A percentile compares a stretch with the other conserved stretches of the same genome.
Evolutionary conservation across 345 rosid genomes (phyloP).

Genomic region (Hypericum androsaemum): DNA sequence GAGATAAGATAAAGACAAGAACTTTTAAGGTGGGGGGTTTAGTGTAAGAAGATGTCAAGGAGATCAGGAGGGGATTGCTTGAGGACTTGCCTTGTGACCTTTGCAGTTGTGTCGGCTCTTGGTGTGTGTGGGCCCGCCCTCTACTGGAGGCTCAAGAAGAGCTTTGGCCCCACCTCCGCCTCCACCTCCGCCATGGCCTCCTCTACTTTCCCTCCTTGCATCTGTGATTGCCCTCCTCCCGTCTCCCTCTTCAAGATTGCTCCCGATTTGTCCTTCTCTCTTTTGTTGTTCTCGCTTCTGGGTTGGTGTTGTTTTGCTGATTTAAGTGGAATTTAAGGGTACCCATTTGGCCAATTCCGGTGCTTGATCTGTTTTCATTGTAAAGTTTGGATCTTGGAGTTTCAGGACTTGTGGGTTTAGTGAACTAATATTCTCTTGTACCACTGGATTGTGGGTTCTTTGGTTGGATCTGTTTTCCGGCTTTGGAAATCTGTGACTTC

Average conservation of each 20-base stretch:
- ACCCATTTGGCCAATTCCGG: constrained; percentile 14
- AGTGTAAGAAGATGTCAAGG: constrained; percentile 48
- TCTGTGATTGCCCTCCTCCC: constrained; percentile 92
- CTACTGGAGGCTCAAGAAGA: constrained; percentile 80
- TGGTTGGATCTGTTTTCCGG: too few relatives aligned
- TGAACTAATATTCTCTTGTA: not conserved
- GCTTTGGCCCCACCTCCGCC: constrained; percentile 22
- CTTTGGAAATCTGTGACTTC: too few relatives aligned
- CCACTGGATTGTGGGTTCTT: too few relatives aligned
- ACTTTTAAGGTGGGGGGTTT: not conserved
- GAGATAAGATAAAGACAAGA: not conserved
- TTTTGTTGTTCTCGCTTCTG: not conserved
- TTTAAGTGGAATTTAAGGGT: constrained; percentile 15
- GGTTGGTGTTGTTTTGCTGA: not conserved
- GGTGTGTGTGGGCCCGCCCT: constrained; percentile 92
- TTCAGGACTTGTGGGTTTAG: constrained; percentile 5
- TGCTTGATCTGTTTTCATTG: constrained; percentile 15
- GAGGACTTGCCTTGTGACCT: constrained; percentile 78
- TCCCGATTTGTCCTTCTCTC: constrained; percentile 60
- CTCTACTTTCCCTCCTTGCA: constrained; percentile 63
- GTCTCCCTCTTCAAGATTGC: constrained; percentile 82
- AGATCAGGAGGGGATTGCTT: constrained; percentile 64
- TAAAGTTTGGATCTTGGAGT: constrained; percentile 12
- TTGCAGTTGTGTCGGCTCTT: constrained; percentile 81
- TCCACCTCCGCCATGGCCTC: constrained; percentile 13